phyloP scores from a whole-genome alignment of 768 basidiomycete species.

The Lyophyllum decastes region DNA sequence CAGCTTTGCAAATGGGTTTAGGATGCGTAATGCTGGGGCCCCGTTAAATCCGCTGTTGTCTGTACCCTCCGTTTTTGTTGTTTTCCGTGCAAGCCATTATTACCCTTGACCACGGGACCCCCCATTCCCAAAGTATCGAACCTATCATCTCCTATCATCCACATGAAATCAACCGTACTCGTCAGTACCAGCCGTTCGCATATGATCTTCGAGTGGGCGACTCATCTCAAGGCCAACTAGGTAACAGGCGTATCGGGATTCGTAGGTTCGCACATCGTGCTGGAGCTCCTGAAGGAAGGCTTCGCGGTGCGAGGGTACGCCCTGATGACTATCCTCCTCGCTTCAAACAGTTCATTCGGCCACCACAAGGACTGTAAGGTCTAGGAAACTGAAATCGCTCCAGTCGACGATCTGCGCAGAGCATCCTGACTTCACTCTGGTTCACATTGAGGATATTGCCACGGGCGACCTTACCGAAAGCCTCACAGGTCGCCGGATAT shows the following conservation, averaged over 20 bases:
- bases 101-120: no score
- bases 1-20: no score
- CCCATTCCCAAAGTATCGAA: no score
- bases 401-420: constrained; percentile 6
- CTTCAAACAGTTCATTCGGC: not conserved
- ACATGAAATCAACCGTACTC: not conserved
- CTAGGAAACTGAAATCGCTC: not conserved
- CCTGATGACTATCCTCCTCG: not conserved
- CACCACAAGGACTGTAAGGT: constrained; percentile 5
- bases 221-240: not conserved
- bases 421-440: constrained; percentile 2
- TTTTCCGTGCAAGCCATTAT: no score
- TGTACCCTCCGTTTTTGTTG: no score
- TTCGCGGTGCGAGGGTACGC: constrained; percentile 20
- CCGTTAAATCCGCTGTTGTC: no score
- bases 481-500: not conserved
- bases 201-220: no score
- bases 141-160: no score
- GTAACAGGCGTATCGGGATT: constrained; percentile 21
- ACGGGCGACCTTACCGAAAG: not conserved
- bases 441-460: constrained; percentile 6
- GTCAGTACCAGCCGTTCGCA: not conserved
- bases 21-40: no score
- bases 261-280: constrained; percentile 16
- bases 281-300: constrained; percentile 11